Evolutionary conservation across 2,329 filamentous ascomycete genomes (phyloP), one percentile per base, ranked within the genome.

Genomic region (Exophiala sp.): DNA sequence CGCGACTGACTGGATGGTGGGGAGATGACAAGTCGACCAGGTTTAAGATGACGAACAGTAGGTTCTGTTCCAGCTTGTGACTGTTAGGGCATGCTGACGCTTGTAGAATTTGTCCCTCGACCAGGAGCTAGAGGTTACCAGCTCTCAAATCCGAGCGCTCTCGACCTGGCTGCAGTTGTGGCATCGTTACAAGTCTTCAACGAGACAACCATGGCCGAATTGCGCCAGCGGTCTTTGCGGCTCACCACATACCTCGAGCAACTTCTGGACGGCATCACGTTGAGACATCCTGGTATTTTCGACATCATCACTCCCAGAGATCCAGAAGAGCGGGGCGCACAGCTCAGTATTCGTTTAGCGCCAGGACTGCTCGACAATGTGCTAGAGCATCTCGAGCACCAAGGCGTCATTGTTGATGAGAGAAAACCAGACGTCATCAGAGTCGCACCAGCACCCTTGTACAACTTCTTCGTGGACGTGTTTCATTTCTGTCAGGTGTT

Each of bases 341-440:
- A 96, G 71, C 72, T 96, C 33, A 94, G 89, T 65, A 72, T 96
- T 7, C 69, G 86, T 47, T 75, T 95, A 14, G 72, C 79, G 14
- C 77, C 82, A 1, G 89, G 87, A 0, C 65, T 94, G 47, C 71
- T 95, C 51, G 88, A 92, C n/a, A 67, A 67, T 5, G 82, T 95
- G 2, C 78, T 83, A 55, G 73, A 75, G 40, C 78, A 77, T 24
- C 69, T 96, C 24, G 82, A 88, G 62, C 78, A 81, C 10, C 79
- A 81, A 1, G 88, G 86, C 1, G 84, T 94, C 2, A 80, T 95
- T 1, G 84, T 88, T 35, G 91, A 96, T 67, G 88, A 94, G 77
- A 78, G 91, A 55, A 89, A 88, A 69, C 91, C 91, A 1, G 85
- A 91, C 66, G 91, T 96, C 12, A 85, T 96, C 47, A 78, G 91